Evolutionary conservation across 208 protist genomes (phyloP), one percentile per base, ranked within the genome.

Genomic region (Herpetomonas muscarum): DNA sequence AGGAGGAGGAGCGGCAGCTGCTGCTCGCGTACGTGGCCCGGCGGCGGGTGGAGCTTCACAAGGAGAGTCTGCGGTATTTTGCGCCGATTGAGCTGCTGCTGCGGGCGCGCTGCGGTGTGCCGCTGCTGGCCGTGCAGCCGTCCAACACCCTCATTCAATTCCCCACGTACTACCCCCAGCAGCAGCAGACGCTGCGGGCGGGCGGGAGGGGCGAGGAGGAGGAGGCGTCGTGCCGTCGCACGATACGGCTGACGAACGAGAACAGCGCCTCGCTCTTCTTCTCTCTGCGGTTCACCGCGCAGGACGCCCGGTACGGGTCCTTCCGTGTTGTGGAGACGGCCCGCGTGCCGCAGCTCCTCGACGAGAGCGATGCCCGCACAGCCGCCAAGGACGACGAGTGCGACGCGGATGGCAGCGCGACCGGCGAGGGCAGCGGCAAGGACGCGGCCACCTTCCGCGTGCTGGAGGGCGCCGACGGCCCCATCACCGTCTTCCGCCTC

Each of bases 221-320:
- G 6, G 12, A 49, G 19, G 44, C 47, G 30, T 37, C 19, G 21
- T 86, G 82, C 58, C 60, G 41, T n/a, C 80, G 82, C 29, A 83
- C 81, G 17, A 45, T 93, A 22, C 80, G 79, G 13, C 66, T 95
- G 13, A 93, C 75, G 9, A 95, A 95, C 55, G 61, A 47, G 59
- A 88, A 83, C 63, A 87, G 83, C 58, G 82, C 89, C 0, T 19
- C 76, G 22, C 64, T 95, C 59, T 70, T 74, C 55, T 89, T 95
- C 55, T 46, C 74, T 1, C 67, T 94, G 6, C 59, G 74, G 0
- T 21, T 87, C 5, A 22, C 61, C 2, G 60, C n/a, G n/a, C n/a
- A n/a, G n/a, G n/a, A n/a, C n/a, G n/a, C n/a, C n/a, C n/a, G n/a
- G n/a, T n/a, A n/a, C n/a, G n/a, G n/a, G n/a, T n/a, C n/a, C n/a